A percentile compares a stretch with the other conserved stretches of the same genome.
phyloP scores from a whole-genome alignment of 78 protist species.

The Pigoraptor vietnamica region DNA sequence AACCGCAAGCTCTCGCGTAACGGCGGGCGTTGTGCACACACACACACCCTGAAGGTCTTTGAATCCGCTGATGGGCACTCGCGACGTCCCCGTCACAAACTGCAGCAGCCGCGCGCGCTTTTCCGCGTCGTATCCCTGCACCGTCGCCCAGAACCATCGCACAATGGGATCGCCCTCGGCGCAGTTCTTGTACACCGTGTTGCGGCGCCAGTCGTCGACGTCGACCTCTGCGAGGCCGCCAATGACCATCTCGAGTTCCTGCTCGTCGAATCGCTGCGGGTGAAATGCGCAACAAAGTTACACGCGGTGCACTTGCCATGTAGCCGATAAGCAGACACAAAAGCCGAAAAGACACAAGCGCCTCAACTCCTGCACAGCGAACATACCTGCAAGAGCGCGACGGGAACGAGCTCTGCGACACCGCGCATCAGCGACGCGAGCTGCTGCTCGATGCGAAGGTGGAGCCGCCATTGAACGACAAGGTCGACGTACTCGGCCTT shows the following conservation, averaged over 20 bases:
- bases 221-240: slow-evolving; percentile 35
- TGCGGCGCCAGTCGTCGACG: slow-evolving; percentile 30
- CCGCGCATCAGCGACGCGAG: slow-evolving; percentile 28
- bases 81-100: slow-evolving; percentile 74
- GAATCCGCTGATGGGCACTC: slow-evolving; percentile 71
- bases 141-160: neutral
- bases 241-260: slow-evolving; percentile 48
- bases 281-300: too few relatives aligned
- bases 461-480: slow-evolving; percentile 6
- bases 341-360: too few relatives aligned
- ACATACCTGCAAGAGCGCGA: neutral
- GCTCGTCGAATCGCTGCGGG: slow-evolving; percentile 22
- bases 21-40: too few relatives aligned
- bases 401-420: slow-evolving; percentile 45
- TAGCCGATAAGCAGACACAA: too few relatives aligned
- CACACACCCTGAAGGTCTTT: slow-evolving; percentile 30
- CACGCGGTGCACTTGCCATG: too few relatives aligned
- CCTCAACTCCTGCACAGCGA: too few relatives aligned
- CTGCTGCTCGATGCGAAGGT: slow-evolving; percentile 17
- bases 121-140: neutral
- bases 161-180: neutral
- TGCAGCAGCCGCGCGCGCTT: slow-evolving; percentile 35
- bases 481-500: slow-evolving; percentile 47
- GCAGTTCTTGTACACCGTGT: slow-evolving; percentile 17
- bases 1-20: too few relatives aligned